Evolutionary conservation across 1,284 basidiomycete species (phyloP).

Genomic region (Acaromyces ingoldii): DNA sequence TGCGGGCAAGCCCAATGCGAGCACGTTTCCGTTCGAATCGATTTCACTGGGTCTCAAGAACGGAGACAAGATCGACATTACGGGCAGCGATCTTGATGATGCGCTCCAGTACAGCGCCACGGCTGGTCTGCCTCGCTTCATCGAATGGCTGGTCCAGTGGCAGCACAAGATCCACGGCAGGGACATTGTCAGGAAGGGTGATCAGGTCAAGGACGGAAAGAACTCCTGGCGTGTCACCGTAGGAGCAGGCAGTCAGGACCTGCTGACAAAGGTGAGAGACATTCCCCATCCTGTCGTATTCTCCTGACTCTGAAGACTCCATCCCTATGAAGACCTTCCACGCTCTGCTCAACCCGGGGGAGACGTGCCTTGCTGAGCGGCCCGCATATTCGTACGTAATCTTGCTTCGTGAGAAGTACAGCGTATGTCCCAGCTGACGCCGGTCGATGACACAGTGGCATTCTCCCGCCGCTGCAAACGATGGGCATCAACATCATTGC

Average conservation of each 20-base stretch:
- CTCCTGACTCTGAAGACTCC: neutral
- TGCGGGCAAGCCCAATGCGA: conserved; percentile 70
- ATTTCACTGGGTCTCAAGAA: conserved; percentile 57
- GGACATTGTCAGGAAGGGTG: conserved; percentile 54
- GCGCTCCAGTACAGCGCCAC: conserved; percentile 61
- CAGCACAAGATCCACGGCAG: conserved; percentile 63
- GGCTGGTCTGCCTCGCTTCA: conserved; percentile 63
- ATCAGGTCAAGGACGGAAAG: conserved; percentile 11
- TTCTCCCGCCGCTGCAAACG: conserved; percentile 35
- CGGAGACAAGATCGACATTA: conserved; percentile 37
- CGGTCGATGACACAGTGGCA: too few species aligned
- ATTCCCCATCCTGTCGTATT: neutral
- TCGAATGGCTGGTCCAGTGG: conserved; percentile 60
- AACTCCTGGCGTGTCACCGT: conserved; percentile 66
- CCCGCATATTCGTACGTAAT: conserved; percentile 83
- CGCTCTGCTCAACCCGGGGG: conserved; percentile 69
- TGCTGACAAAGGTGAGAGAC: conserved; percentile 64
- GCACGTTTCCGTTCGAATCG: conserved; percentile 79
- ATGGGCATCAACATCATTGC: conserved; percentile 50
- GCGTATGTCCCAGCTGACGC: too few species aligned
- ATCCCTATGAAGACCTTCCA: conserved; percentile 59
- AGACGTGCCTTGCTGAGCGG: conserved; percentile 75
- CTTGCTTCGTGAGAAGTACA: conserved; percentile 1
- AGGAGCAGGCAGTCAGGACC: conserved; percentile 79
- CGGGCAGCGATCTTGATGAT: conserved; percentile 45